Percentiles rank a stretch among this genome's conserved stretches.
Evolutionary conservation across 1,139 yeast genomes (phyloP).

Genomic region (Candida labiduridarum): DNA sequence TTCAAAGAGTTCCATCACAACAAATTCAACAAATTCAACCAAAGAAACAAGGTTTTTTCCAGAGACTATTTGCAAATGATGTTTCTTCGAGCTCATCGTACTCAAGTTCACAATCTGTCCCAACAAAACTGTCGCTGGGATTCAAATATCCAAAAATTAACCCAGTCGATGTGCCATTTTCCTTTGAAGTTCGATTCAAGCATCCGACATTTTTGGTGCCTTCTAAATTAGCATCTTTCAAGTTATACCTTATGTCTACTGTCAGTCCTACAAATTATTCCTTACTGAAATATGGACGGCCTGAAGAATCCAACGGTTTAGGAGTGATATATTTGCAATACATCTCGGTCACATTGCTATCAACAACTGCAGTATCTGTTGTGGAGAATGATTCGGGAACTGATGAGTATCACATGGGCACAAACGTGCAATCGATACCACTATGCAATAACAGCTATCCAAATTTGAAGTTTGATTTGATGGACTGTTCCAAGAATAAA

Average conservation of each 20-base stretch:
- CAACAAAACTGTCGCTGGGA: conserved; percentile 7
- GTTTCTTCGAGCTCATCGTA: neutral
- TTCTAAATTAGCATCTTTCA: conserved; percentile 42
- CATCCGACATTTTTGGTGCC: conserved; percentile 50
- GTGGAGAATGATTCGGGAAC: conserved; percentile 32
- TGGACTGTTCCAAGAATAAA: conserved; percentile 32
- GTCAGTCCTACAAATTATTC: conserved; percentile 39
- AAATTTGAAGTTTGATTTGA: conserved; percentile 45
- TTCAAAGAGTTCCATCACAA: conserved; percentile 18
- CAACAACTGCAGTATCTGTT: conserved; percentile 37
- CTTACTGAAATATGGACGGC: conserved; percentile 36
- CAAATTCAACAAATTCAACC: conserved; percentile 15
- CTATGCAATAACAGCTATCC: conserved; percentile 37
- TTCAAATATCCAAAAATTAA: conserved; percentile 26
- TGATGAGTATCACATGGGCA: conserved; percentile 32
- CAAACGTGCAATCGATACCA: conserved; percentile 28
- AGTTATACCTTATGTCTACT: conserved; percentile 38
- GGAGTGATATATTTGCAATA: conserved; percentile 48
- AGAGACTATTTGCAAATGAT: conserved; percentile 19
- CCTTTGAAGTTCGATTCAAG: conserved; percentile 49
- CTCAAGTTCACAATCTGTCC: conserved; percentile 12
- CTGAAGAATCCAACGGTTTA: conserved; percentile 48
- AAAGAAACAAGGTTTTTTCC: conserved; percentile 25
- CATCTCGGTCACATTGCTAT: conserved; percentile 35
- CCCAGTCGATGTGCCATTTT: conserved; percentile 44